Conservation (phyloP, 345 rosid species). For the Bretschneidera sinensis region DNA sequence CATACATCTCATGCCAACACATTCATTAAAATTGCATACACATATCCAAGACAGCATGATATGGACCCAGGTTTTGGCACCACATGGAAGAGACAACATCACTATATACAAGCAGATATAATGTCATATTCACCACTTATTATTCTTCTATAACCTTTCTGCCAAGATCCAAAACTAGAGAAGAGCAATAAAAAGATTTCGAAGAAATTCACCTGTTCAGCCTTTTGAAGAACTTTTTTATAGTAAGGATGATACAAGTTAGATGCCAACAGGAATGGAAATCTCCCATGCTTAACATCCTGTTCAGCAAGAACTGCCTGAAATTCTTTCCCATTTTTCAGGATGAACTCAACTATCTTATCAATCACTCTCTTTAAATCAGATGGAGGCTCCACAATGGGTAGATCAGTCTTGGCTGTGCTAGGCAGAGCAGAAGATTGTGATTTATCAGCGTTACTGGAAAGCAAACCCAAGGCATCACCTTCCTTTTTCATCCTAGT, state of each 20-base stretch:
- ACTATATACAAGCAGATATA: not conserved
- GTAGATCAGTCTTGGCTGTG: constrained; percentile 37
- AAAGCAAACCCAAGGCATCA: constrained; percentile 17
- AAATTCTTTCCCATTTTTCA: constrained; percentile 77
- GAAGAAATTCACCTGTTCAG: constrained; percentile 55
- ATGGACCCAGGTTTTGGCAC: too few relatives aligned
- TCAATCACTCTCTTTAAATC: constrained; percentile 81
- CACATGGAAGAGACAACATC: too few relatives aligned
- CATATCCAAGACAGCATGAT: too few relatives aligned
- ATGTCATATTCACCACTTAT: not conserved
- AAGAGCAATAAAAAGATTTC: not conserved
- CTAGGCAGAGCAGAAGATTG: constrained; percentile 29
- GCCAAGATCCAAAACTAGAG: not conserved
- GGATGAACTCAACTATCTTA: constrained; percentile 88
- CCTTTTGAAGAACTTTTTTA: constrained; percentile 56
- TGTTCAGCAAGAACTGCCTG: constrained; percentile 82
- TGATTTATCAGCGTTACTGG: constrained; percentile 29
- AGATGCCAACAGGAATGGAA: constrained; percentile 75
- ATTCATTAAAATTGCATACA: too few relatives aligned
- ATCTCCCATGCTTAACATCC: constrained; percentile 74
- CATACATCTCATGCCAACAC: not conserved
- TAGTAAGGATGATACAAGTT: constrained; percentile 67
- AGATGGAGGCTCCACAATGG: constrained; percentile 74
- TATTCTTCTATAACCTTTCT: too few relatives aligned
- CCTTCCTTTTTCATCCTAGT: constrained; percentile 39